Evolutionary conservation across 805 yeast species (phyloP).

Genomic region (Maudiozyma pseudohumilis): DNA sequence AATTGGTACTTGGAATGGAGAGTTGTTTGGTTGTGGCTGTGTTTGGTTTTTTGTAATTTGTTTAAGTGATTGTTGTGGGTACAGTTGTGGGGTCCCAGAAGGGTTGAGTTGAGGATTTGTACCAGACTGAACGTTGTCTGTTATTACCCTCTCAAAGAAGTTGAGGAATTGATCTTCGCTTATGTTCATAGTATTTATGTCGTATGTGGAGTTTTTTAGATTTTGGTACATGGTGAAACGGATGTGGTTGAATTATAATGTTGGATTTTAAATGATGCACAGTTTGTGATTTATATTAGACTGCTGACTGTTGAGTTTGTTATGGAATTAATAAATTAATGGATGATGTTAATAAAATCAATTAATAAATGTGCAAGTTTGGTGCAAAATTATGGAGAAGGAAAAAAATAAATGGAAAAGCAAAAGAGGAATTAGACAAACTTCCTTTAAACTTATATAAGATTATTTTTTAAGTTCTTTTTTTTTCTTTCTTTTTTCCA

Average conservation of each 20-base stretch:
- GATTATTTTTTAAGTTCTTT: too few relatives aligned
- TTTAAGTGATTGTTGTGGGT: background rate
- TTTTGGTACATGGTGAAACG: background rate
- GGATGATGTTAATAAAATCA: too few relatives aligned
- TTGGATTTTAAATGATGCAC: too few relatives aligned
- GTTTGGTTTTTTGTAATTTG: background rate
- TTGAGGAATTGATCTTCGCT: constrained; percentile 1
- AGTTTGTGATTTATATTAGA: too few relatives aligned
- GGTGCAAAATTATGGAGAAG: background rate
- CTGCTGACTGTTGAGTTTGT: too few relatives aligned
- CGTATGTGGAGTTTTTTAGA: background rate
- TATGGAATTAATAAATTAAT: too few relatives aligned
- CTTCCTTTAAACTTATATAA: background rate
- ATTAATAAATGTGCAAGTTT: too few relatives aligned
- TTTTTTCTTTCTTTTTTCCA: too few relatives aligned
- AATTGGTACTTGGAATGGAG: background rate
- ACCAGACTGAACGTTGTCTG: background rate
- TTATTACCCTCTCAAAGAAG: background rate
- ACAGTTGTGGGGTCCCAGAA: too few relatives aligned
- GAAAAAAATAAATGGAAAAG: background rate
- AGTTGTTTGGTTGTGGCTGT: background rate
- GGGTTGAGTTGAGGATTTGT: too few relatives aligned
- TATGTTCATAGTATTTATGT: background rate
- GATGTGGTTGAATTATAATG: too few relatives aligned
- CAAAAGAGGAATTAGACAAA: background rate